A percentile compares a stretch with the other conserved stretches of the same genome.
phyloP scores from a whole-genome alignment of 2,329 filamentous ascomycete species.

The Alternaria conjuncta region DNA sequence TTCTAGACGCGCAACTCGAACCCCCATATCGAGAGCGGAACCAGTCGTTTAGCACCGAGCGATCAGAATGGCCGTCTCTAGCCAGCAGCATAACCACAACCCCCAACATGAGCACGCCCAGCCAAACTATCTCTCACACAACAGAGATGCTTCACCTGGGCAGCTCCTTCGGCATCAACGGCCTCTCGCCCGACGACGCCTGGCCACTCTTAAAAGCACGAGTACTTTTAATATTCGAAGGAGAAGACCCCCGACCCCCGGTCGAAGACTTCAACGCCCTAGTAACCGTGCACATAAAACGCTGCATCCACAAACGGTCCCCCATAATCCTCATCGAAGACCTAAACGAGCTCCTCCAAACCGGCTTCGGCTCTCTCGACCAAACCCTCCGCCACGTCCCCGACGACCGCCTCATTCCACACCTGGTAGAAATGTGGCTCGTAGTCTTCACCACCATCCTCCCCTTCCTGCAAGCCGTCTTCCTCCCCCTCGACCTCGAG shows the following conservation, averaged over 20 bases:
- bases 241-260: constrained; percentile 78
- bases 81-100: constrained; percentile 32
- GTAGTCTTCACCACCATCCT: constrained; percentile 89
- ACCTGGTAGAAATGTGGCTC: constrained; percentile 92
- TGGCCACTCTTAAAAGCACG: constrained; percentile 82
- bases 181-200: constrained; percentile 70
- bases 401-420: constrained; percentile 87
- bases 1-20: constrained; percentile 43
- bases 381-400: constrained; percentile 78
- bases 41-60: constrained; percentile 48
- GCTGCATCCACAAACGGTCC: constrained; percentile 75
- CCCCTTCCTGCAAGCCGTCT: constrained; percentile 94
- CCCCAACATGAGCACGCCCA: constrained; percentile 29
- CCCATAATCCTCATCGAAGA: constrained; percentile 78
- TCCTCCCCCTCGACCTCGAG: constrained; percentile 90
- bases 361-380: constrained; percentile 85
- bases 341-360: constrained; percentile 74
- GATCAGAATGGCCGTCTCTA: constrained; percentile 46
- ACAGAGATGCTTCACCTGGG: constrained; percentile 54
- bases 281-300: constrained; percentile 78
- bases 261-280: constrained; percentile 84
- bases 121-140: constrained; percentile 39
- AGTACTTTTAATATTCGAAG: constrained; percentile 78
- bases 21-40: constrained; percentile 44
- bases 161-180: constrained; percentile 55